phyloP scores from a whole-genome alignment of 148 eudicot species.

The Rhododendron williamsianum region DNA sequence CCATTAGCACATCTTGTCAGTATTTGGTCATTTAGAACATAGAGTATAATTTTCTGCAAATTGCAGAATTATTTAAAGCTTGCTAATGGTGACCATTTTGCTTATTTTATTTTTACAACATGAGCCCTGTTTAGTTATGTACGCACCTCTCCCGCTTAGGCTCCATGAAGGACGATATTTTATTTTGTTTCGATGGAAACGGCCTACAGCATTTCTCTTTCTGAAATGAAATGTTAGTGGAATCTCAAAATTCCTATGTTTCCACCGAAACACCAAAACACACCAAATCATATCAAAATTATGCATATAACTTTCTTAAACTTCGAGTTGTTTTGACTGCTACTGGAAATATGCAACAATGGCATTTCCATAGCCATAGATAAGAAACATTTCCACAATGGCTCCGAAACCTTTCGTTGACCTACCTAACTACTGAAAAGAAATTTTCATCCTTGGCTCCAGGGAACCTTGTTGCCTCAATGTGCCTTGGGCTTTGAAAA shows the following conservation, averaged over 20 bases:
- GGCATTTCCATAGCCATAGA: neutral
- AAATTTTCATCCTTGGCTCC: neutral
- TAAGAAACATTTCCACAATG: neutral
- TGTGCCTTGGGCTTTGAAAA: neutral
- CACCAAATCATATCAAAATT: neutral
- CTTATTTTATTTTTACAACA: neutral
- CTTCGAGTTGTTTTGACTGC: neutral
- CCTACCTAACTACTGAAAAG: neutral
- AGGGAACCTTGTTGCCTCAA: neutral
- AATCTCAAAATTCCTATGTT: neutral
- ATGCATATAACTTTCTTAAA: neutral
- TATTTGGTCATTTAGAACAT: neutral
- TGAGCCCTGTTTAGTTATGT: neutral
- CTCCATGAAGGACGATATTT: neutral
- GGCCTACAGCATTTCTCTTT: neutral
- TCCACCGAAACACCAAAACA: neutral
- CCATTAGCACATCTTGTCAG: neutral
- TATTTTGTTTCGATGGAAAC: neutral
- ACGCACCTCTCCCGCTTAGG: neutral
- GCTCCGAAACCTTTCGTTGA: neutral
- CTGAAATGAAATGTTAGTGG: neutral
- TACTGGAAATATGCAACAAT: neutral
- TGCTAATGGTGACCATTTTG: neutral
- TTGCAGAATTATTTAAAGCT: neutral
- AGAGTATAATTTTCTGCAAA: neutral